These are phyloP conservation scores for Zygoascus hellenicus DNA, from an alignment of 1,139 yeast genomes.

Conservation along the genomic window DNA sequence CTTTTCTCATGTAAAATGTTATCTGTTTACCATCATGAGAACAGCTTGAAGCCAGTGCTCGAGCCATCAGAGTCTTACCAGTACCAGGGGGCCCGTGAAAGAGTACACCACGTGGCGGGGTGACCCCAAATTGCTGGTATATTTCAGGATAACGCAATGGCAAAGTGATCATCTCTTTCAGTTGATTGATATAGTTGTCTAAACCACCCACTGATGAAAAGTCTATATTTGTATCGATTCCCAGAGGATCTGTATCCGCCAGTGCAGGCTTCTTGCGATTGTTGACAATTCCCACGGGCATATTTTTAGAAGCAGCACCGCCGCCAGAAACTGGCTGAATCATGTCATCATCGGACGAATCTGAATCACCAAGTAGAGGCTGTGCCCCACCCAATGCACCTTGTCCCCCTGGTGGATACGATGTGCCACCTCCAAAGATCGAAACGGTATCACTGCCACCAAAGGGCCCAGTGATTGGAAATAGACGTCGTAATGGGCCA, in stretches of 20 bases:
- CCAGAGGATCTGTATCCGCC: conserved; percentile 94
- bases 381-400: conserved; percentile 30
- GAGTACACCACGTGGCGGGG: conserved; percentile 96
- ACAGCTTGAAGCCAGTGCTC: conserved; percentile 94
- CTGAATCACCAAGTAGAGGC: conserved; percentile 39
- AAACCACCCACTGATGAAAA: conserved; percentile 90
- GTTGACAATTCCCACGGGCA: conserved; percentile 20
- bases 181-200: conserved; percentile 81
- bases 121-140: conserved; percentile 80
- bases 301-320: conserved; percentile 13
- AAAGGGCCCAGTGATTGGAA: conserved; percentile 31
- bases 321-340: conserved; percentile 11
- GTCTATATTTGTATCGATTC: conserved; percentile 88
- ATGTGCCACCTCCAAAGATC: conserved; percentile 87
- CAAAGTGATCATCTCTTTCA: conserved; percentile 94
- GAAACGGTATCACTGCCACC: conserved; percentile 79
- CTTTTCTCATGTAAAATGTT: conserved; percentile 96
- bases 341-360: conserved; percentile 58
- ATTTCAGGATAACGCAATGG: conserved; percentile 93
- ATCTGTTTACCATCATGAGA: conserved; percentile 76
- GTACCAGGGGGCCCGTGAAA: conserved; percentile 99
- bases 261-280: conserved; percentile 54
- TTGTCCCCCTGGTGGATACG: conserved; percentile 56
- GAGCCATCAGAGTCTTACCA: conserved; percentile 96
- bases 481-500: conserved; percentile 24